Evolutionary conservation across 2,329 filamentous ascomycete genomes (phyloP).

Genomic region (Ophiocordyceps camponoti-leonardi): DNA sequence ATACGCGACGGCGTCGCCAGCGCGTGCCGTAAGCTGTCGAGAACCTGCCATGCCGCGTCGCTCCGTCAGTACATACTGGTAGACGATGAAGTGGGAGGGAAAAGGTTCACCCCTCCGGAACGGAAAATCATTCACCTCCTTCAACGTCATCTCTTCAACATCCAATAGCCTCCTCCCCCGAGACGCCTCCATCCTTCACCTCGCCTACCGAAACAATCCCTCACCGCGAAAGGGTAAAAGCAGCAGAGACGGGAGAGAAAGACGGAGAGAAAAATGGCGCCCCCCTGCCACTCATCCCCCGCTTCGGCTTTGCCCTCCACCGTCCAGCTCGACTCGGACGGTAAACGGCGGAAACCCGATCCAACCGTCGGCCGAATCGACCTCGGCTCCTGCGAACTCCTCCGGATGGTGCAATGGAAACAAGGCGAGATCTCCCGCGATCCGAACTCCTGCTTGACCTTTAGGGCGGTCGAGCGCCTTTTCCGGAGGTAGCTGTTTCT

Average conservation of each 20-base stretch:
- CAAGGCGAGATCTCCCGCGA: conserved; percentile 17
- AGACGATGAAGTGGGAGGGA: no score
- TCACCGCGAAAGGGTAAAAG: neutral
- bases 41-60: conserved; percentile 3
- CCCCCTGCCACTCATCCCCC: conserved; percentile 37
- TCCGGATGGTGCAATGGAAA: conserved; percentile 42
- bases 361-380: conserved; percentile 23
- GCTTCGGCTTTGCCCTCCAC: conserved; percentile 29
- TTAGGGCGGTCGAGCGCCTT: conserved; percentile 39
- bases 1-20: neutral
- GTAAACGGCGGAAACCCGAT: conserved; percentile 34
- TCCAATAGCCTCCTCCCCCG: conserved; percentile 31
- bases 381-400: conserved; percentile 35
- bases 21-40: conserved; percentile 2
- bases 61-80: no score
- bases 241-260: neutral
- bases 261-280: conserved; percentile 29
- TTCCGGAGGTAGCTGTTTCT: conserved; percentile 35
- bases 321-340: conserved; percentile 28
- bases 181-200: conserved; percentile 16
- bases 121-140: conserved; percentile 28
- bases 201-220: neutral
- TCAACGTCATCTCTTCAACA: conserved; percentile 37
- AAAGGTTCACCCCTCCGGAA: no score
- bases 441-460: conserved; percentile 18